Base-by-base conservation (phyloP, 805 yeast species). In the Candida chilensis region DNA sequence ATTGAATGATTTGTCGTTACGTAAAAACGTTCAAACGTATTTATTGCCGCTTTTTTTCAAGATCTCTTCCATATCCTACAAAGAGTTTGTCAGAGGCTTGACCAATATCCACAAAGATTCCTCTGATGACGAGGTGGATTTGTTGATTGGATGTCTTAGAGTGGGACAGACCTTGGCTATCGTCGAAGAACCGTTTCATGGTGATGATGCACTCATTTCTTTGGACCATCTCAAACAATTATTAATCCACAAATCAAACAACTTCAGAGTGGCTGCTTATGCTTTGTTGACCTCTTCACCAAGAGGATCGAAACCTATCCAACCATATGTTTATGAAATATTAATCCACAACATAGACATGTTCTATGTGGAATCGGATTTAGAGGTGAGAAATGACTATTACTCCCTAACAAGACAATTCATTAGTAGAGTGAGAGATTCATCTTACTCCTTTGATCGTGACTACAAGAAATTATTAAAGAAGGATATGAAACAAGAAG, bases 351-450 rank as follows among this genome's bases (percentile, higher is more conserved):
- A 66, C 18, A 42, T 78, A 4, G 70, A 68, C 18, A 52, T 67
- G 4, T 64, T 78, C 37, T 66, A 80, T 34, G 60, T 68, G n/a
- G 94, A 83, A 35, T 60, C 70, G 13, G 74, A 78, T 33, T 63
- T 84, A 11, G 88, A 81, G 36, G 61, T 71, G 1, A 62, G 96
- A 44, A 78, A 77, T 38, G 76, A 72, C 27, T 73, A 83, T 30
- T 60, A 64, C 17, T 75, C 90, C 3, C 44, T 72, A 12, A 52
- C 87, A 33, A 67, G 78, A 32, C 73, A 67, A 33, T 77, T 87
- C 38, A 45, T 85, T 9, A 50, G 65, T 17, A 61, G 96, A 40
- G 51, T 83, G 12, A 66, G 82, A 39, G 92, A 80, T 31, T 81
- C 88, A 0, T 53, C 79, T 1, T 75, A 79, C 47, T 68, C 76